phyloP scores from a whole-genome alignment of 805 yeast genomes.

The Dipodascopsis uninucleata region DNA sequence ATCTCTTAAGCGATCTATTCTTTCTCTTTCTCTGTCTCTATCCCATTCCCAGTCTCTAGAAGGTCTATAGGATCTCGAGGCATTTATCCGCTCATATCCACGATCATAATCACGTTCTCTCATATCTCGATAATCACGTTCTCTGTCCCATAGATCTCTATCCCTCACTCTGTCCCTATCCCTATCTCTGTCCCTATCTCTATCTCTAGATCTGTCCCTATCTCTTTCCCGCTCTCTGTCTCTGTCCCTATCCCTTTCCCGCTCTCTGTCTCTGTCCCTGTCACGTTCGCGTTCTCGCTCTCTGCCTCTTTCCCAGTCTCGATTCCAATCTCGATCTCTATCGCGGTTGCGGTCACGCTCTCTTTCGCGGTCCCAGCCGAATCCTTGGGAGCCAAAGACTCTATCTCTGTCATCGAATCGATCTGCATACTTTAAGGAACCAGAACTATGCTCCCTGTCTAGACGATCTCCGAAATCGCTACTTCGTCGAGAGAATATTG shows the following conservation, averaged over 20 bases:
- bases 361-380: constrained; percentile 6
- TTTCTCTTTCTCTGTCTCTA: constrained; percentile 8
- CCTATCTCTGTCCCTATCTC: constrained; percentile 13
- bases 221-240: constrained; percentile 1
- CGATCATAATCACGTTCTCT: constrained; percentile 14
- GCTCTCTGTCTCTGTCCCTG: constrained; percentile 13
- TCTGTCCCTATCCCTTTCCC: constrained; percentile 3
- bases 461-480: background rate
- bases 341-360: constrained; percentile 4
- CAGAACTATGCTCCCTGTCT: background rate
- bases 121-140: constrained; percentile 8
- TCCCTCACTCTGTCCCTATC: constrained; percentile 5
- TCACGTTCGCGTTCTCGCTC: constrained; percentile 12
- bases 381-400: too few relatives aligned
- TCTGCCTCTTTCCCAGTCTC: constrained; percentile 12
- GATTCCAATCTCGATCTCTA: constrained; percentile 11
- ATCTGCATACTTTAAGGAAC: background rate
- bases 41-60: constrained; percentile 12
- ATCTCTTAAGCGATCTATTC: background rate
- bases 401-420: constrained; percentile 2
- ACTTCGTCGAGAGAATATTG: background rate
- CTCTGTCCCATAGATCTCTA: constrained; percentile 14
- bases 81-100: constrained; percentile 11
- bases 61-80: background rate
- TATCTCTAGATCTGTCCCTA: constrained; percentile 13